Conservation (phyloP, 345 rosid species). For the Tarenaya hassleriana region DNA sequence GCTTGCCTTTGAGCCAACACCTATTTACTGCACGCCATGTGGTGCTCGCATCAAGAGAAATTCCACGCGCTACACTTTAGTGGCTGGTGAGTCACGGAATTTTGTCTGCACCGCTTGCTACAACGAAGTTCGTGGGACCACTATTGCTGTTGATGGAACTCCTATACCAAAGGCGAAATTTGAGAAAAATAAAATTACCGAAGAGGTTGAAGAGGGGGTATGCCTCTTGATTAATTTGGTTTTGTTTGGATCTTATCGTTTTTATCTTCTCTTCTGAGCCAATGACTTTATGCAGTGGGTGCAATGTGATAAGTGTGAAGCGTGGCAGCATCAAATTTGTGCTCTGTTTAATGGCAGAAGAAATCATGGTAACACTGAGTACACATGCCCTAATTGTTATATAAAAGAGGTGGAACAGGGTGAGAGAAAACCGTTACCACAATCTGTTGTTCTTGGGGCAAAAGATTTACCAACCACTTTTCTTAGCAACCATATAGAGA, state of each 20-base stretch:
- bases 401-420: slow-evolving; percentile 82
- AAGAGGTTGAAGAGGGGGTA: slow-evolving; percentile 99
- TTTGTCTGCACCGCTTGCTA: slow-evolving; percentile 93
- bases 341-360: slow-evolving; percentile 93
- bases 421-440: slow-evolving; percentile 83
- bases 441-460: slow-evolving; percentile 93
- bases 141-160: slow-evolving; percentile 67
- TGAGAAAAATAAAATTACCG: slow-evolving; percentile 97
- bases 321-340: slow-evolving; percentile 99
- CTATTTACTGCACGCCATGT: slow-evolving; percentile 87
- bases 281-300: slow-evolving; percentile 75
- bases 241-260: too few relatives aligned
- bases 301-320: slow-evolving; percentile 99
- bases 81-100: slow-evolving; percentile 85
- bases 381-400: slow-evolving; percentile 98
- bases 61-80: slow-evolving; percentile 85
- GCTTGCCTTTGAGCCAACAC: slow-evolving; percentile 98
- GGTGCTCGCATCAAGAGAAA: slow-evolving; percentile 97
- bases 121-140: slow-evolving; percentile 83
- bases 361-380: slow-evolving; percentile 98
- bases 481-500: slow-evolving; percentile 94
- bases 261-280: slow-evolving; percentile 14
- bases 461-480: slow-evolving; percentile 86
- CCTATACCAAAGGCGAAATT: slow-evolving; percentile 62
- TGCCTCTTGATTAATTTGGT: slow-evolving; percentile 22